Base-by-base conservation (phyloP, 768 basidiomycete genomes). In the Pilatotrama ljubarskyi region DNA sequence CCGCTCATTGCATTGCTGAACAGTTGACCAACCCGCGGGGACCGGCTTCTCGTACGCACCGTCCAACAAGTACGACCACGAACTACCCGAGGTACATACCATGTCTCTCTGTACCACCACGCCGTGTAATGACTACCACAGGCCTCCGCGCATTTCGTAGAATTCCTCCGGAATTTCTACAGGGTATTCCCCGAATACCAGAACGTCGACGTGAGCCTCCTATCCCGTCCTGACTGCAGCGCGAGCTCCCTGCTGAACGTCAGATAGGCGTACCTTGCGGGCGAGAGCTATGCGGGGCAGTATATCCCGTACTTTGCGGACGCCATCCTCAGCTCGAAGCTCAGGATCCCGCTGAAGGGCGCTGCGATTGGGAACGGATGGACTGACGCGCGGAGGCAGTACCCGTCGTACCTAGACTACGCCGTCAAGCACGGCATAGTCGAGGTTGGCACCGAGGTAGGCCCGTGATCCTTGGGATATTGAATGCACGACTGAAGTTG, bases 11-110 rank as follows among this genome's bases (percentile, higher is more conserved):
- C 53, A 46, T 42, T 24, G 15, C 32, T 53, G 22, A 3, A 13
- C 69, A 99, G 97, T 99, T 54, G 97, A 99, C 73, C 97, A 99
- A 73, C 97, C 97, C 46, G 92, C 91, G 4, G 97, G 96, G 9
- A 98, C 97, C 18, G 97, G 97, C 10, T 89, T 89, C 73, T 97
- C 94, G 1, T 95, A 92, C 68, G 85, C 90, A 18, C 86, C 90
- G 59, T 93, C 95, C 14, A 84, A 98, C 68, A 80, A 83, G 48
- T 97, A 90, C 70, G 84, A 95, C 25, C 88, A 92, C 61, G 89
- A 90, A 42, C 79, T 95, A 40, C 74, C 82, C 10, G 83, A 91
- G 71, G 94, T 84, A 69, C 22, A 72, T 37, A 62, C 66, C 18
- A 17, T 32, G 43, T n/a, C 32, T 26, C 37, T 42, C 40, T 46